Base-by-base conservation (phyloP, 495 filamentous ascomycete species). In the Aspergillus affinis region DNA sequence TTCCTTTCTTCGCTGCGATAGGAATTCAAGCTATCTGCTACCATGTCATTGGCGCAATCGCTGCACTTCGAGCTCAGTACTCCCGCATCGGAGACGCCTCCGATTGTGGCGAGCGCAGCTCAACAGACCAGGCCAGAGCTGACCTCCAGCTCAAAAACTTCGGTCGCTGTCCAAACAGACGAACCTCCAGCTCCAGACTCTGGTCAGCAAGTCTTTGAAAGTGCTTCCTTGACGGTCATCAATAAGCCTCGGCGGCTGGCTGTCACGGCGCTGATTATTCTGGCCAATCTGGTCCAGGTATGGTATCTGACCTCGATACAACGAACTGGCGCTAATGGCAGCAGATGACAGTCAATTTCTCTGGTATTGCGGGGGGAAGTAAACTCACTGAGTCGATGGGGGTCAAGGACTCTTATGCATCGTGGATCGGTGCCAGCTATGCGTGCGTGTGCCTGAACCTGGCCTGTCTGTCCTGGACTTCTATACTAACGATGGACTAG, bases 351-450 rank as follows among this genome's bases (percentile, higher is more conserved):
- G 70, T 71, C 0, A 73, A 71, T 47, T 73, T 73, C 29, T 61
- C 70, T 2, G 70, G 68, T 0, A 53, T 71, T 44, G 70, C 70
- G 20, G 70, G 70, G n/a, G 70, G 70, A n/a, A 67, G 63, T 20
- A 52, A 46, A n/a, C 57, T 73, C 44, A 64, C 55, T 32, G 36
- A 69, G 44, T 57, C 70, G 10, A 61, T 73, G 46, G 54, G 60
- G 4, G 63, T 60, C 6, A 54, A 71, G 3, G 47, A 61, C 17
- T 50, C 66, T 10, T 71, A 67, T 54, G 68, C 68, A 3, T 66
- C 66, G 10, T 73, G 70, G 70, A 71, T 71, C 7, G 70, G 58
- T 9, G 70, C 70, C 45, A 73, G 70, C 51, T 73, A 73, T 59
- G 64, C 62, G 70, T 71, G 47, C 53, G 64, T 20, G 30, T 13